Conservation (phyloP, 108 stramenopile genomes). For the Cyclotella cryptica region DNA sequence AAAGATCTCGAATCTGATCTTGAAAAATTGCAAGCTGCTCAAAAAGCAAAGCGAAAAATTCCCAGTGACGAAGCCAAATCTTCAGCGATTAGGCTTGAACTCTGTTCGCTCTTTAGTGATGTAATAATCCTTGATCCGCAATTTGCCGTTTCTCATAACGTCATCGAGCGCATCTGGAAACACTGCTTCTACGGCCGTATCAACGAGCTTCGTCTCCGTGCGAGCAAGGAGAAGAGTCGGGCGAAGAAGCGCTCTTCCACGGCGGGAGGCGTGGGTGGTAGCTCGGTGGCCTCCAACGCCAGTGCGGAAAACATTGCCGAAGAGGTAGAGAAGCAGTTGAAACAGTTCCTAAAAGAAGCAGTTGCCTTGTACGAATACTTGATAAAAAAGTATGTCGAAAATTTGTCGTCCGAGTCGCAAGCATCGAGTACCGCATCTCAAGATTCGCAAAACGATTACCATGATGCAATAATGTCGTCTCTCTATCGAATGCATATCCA, state of each 20-base stretch:
- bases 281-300: conserved; percentile 4
- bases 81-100: conserved; percentile 48
- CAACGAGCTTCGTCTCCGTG: conserved; percentile 48
- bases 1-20: conserved; percentile 28
- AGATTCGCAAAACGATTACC: conserved; percentile 27
- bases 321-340: conserved; percentile 46
- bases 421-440: conserved; percentile 23
- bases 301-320: conserved; percentile 18
- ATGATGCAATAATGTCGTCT: conserved; percentile 54
- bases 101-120: conserved; percentile 76
- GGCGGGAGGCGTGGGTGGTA: conserved; percentile 8
- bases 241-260: conserved; percentile 26
- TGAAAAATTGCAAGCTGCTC: conserved; percentile 8
- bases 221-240: conserved; percentile 57
- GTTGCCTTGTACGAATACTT: conserved; percentile 73
- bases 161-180: conserved; percentile 70
- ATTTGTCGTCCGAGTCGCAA: conserved; percentile 41
- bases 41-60: conserved; percentile 10
- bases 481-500: conserved; percentile 67
- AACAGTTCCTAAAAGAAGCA: conserved; percentile 68
- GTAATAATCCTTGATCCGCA: conserved; percentile 65
- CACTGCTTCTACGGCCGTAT: conserved; percentile 81
- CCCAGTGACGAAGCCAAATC: conserved; percentile 31
- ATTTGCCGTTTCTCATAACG: conserved; percentile 53
- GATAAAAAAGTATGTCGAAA: conserved; percentile 56